A percentile compares a stretch with the other conserved stretches of the same genome.
Conservation (phyloP, 176 grass and related monocot species). For the Saccharum spontaneum region DNA sequence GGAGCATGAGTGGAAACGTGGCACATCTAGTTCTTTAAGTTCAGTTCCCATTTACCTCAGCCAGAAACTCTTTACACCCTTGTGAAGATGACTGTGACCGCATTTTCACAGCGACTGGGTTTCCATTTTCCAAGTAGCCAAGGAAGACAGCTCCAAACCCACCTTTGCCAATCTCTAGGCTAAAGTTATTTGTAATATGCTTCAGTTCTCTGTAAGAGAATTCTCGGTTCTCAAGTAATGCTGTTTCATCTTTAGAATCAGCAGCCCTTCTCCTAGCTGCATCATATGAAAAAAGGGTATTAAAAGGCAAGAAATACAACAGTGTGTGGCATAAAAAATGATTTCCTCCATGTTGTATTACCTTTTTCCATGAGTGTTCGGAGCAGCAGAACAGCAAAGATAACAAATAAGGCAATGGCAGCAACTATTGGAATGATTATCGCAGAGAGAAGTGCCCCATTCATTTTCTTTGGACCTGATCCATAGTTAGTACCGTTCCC, state of each 20-base stretch:
- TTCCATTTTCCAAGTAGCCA: slow-evolving; percentile 52
- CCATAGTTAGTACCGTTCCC: background rate
- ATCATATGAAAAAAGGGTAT: background rate
- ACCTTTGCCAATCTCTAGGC: slow-evolving; percentile 56
- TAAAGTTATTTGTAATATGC: slow-evolving; percentile 56
- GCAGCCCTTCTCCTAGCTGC: slow-evolving; percentile 21
- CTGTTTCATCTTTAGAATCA: slow-evolving; percentile 18
- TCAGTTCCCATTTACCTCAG: slow-evolving; percentile 52
- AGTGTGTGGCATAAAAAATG: background rate
- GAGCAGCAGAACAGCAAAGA: slow-evolving; percentile 6
- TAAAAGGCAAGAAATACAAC: background rate
- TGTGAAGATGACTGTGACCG: slow-evolving; percentile 40
- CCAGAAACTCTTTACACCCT: slow-evolving; percentile 54
- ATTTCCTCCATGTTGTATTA: slow-evolving; percentile 1
- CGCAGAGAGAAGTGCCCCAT: slow-evolving; percentile 13
- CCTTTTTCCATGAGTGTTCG: slow-evolving; percentile 25
- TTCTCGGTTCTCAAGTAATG: slow-evolving; percentile 37
- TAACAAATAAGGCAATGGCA: slow-evolving; percentile 9
- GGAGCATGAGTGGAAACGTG: background rate
- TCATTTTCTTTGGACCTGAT: slow-evolving; percentile 27
- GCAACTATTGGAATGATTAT: slow-evolving; percentile 26
- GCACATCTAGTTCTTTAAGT: slow-evolving; percentile 1
- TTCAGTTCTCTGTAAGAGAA: slow-evolving; percentile 63
- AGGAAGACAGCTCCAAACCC: slow-evolving; percentile 67
- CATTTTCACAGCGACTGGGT: slow-evolving; percentile 67